Percentiles rank a stretch among this genome's conserved stretches.
These are phyloP conservation scores for Colletotrichum sidae DNA, from an alignment of 2,329 filamentous ascomycete genomes.

Conservation along the genomic window DNA sequence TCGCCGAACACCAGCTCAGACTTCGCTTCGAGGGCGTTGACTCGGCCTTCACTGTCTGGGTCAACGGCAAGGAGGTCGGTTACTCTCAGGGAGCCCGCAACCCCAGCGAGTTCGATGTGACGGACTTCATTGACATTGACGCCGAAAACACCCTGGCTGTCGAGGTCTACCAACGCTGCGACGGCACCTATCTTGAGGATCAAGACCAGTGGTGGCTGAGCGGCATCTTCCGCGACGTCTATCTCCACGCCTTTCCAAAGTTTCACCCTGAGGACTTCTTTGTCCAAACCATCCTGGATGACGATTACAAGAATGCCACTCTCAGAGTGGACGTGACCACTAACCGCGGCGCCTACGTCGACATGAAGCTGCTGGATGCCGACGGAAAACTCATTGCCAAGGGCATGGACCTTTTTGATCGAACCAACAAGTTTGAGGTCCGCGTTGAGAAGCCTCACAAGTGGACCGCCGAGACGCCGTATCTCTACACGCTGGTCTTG, in stretches of 20 bases:
- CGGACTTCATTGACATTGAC: conserved; percentile 56
- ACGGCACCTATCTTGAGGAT: conserved; percentile 79
- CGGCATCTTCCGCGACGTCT: conserved; percentile 77
- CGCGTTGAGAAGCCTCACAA: conserved; percentile 64
- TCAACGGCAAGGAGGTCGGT: conserved; percentile 76
- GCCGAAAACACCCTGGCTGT: conserved; percentile 70
- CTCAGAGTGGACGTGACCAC: conserved; percentile 60
- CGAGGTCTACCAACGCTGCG: conserved; percentile 78
- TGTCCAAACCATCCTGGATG: conserved; percentile 66
- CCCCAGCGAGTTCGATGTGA: conserved; percentile 79
- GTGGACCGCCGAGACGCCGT: conserved; percentile 77
- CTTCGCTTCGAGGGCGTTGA: conserved; percentile 82
- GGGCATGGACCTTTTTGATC: conserved; percentile 40
- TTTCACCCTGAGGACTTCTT: conserved; percentile 66
- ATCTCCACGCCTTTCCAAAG: conserved; percentile 70
- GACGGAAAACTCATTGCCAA: conserved; percentile 45
- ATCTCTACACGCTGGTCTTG: conserved; percentile 65
- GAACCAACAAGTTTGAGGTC: conserved; percentile 56
- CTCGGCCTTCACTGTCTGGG: conserved; percentile 76
- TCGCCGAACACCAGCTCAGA: conserved; percentile 67
- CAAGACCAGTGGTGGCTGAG: conserved; percentile 78
- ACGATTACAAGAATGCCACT: conserved; percentile 63
- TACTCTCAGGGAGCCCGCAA: conserved; percentile 81
- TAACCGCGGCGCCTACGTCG: conserved; percentile 46
- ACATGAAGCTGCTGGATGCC: conserved; percentile 50